Evolutionary conservation across 768 basidiomycete species (phyloP), one percentile per base, ranked within the genome.

Genomic region (Hygrophoropsis aurantiaca): DNA sequence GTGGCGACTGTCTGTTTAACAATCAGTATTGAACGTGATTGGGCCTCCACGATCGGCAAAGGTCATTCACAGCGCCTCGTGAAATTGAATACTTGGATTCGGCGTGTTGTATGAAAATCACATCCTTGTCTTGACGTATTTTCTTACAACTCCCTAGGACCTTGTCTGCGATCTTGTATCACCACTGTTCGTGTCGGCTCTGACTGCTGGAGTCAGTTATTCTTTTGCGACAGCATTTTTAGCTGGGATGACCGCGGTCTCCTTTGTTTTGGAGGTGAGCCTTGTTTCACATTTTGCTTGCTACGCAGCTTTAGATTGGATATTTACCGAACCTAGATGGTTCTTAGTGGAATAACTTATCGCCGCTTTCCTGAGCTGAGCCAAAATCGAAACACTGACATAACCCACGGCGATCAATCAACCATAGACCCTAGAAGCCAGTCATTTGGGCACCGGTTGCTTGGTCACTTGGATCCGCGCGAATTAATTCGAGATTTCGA

Each of bases 11-110:
- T 69, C 3, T 64, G 69, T 11, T 70, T 76, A 26, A 66, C 72
- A 0, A 69, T 79, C 1, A 70, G 74, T 1, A 64, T 80, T 19
- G 74, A 80, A 52, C 59, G 77, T 11, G 79, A 81, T 47, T 81
- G 79, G 79, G 74, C 71, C 0, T 68, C 70, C 0, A 59, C 66
- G 11, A 75, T 79, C 42, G 66, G 74, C 0, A 56, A 58, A 2
- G 68, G 61, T 0, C 66, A 65, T 20, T 59, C 66, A 1, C 53
- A 48, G 1, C 50, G 52, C 2, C 64, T 80, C 8, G 72, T 74
- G 1, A 65, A 52, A 15, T 56, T 80, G 19, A 80, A 80, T 52
- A 73, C 75, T 3, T 71, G 56, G 39, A 61, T 73, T 35, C 53
- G 69, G 27, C 65, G 67, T 8, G 69, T 72, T 13, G 37, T 23